Conservation (phyloP, 2,329 filamentous ascomycete genomes). For the Clonostachys sp. region DNA sequence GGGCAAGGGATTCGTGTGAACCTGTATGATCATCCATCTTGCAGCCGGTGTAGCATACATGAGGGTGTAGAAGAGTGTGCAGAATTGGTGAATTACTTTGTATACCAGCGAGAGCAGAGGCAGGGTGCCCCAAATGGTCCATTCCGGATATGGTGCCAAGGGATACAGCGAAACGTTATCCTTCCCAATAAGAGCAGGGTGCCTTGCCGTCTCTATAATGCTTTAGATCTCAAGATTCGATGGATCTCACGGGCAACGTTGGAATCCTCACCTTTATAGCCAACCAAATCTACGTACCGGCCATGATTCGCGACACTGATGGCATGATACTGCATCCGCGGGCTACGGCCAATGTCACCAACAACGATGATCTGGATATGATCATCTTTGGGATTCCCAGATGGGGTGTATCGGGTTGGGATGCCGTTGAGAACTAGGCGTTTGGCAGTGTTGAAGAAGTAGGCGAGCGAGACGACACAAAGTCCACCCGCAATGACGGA, state of each 20-base stretch:
- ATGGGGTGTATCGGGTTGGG: slow-evolving; percentile 27
- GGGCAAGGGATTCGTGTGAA: slow-evolving; percentile 18
- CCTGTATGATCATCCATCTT: slow-evolving; percentile 82
- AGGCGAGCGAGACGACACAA: slow-evolving; percentile 21
- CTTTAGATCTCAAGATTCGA: slow-evolving; percentile 3
- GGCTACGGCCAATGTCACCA: slow-evolving; percentile 91
- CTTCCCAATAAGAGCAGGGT: slow-evolving; percentile 70
- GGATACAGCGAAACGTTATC: slow-evolving; percentile 67
- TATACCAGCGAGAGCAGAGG: slow-evolving; percentile 77
- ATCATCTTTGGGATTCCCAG: slow-evolving; percentile 27
- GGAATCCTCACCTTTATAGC: slow-evolving; percentile 67
- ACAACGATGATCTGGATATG: slow-evolving; percentile 80
- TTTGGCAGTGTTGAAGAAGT: slow-evolving; percentile 11
- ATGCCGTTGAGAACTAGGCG: slow-evolving; percentile 6
- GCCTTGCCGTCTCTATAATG: slow-evolving; percentile 66
- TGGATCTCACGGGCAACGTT: neutral
- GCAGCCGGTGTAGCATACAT: slow-evolving; percentile 70
- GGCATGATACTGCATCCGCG: slow-evolving; percentile 98
- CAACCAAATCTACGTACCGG: slow-evolving; percentile 77
- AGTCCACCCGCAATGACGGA: slow-evolving; percentile 26
- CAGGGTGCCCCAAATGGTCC: slow-evolving; percentile 63
- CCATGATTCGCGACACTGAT: slow-evolving; percentile 84
- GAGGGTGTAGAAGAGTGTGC: slow-evolving; percentile 65
- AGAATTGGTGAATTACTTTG: slow-evolving; percentile 82
- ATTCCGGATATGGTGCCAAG: slow-evolving; percentile 61